phyloP scores from a whole-genome alignment of 2,329 filamentous ascomycete species.

The Neonectria magnoliae region DNA sequence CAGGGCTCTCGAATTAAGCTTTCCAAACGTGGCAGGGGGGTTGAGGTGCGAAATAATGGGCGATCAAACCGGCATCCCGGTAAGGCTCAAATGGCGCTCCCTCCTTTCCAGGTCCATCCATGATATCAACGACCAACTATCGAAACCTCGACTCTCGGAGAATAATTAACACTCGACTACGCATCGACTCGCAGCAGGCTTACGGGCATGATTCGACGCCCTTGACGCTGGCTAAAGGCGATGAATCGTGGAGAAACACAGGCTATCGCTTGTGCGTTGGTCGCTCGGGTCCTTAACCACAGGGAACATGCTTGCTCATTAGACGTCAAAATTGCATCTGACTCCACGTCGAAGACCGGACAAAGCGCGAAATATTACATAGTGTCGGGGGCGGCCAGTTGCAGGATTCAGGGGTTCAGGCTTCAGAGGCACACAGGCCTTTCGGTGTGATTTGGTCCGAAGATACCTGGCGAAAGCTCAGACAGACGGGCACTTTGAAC shows the following conservation, averaged over 20 bases:
- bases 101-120: background rate
- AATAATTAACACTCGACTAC: slow-evolving; percentile 1
- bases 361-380: background rate
- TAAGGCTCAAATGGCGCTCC: background rate
- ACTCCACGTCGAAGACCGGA: background rate
- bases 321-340: slow-evolving; percentile 17
- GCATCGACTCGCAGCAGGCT: background rate
- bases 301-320: slow-evolving; percentile 22
- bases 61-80: slow-evolving; percentile 1
- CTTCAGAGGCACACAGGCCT: background rate
- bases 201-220: background rate
- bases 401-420: background rate
- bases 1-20: background rate
- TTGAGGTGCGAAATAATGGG: background rate
- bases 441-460: background rate
- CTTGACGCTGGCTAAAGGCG: background rate
- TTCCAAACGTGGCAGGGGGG: background rate
- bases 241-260: slow-evolving; percentile 20
- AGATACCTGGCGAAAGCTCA: background rate
- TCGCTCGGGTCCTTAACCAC: background rate
- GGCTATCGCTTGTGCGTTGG: background rate
- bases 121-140: background rate
- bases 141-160: background rate
- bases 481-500: background rate
- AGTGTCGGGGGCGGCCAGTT: background rate